These are phyloP conservation scores for Penicillium diatomitis DNA, from an alignment of 495 filamentous ascomycete species.

Conservation along the genomic window DNA sequence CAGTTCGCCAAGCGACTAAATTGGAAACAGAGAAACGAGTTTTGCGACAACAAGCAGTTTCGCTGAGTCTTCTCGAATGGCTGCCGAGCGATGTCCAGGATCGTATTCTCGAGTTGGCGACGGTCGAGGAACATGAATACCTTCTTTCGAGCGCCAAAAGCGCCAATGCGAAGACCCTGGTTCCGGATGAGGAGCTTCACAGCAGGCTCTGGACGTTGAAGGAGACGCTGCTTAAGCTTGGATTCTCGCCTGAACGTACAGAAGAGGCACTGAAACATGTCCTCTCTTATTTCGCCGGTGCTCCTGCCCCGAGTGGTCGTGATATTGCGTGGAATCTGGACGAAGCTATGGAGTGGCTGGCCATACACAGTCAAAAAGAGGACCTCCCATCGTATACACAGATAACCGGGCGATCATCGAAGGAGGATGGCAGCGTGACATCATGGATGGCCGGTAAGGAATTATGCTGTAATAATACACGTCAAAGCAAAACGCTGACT, in stretches of 20 bases:
- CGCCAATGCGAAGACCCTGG: slow-evolving; percentile 21
- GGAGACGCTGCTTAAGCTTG: slow-evolving; percentile 54
- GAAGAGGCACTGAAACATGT: slow-evolving; percentile 58
- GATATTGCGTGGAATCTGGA: slow-evolving; percentile 77
- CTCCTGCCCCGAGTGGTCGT: slow-evolving; percentile 40
- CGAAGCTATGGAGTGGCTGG: slow-evolving; percentile 80
- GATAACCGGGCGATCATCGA: slow-evolving; percentile 21
- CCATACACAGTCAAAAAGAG: slow-evolving; percentile 53
- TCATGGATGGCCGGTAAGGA: slow-evolving; percentile 40
- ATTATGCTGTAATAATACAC: slow-evolving; percentile 9
- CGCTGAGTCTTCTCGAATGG: slow-evolving; percentile 66
- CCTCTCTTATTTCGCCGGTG: slow-evolving; percentile 45
- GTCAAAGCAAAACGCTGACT: slow-evolving; percentile 19
- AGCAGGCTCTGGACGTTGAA: slow-evolving; percentile 74
- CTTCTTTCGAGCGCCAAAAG: slow-evolving; percentile 21
- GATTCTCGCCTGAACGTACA: slow-evolving; percentile 55
- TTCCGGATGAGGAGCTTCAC: slow-evolving; percentile 61
- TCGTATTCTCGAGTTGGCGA: slow-evolving; percentile 52
- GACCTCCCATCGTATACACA: slow-evolving; percentile 65
- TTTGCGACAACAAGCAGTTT: slow-evolving; percentile 62
- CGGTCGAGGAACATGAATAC: slow-evolving; percentile 31
- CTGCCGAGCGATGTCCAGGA: slow-evolving; percentile 71
- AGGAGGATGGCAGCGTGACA: slow-evolving; percentile 26
- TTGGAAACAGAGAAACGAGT: slow-evolving; percentile 72
- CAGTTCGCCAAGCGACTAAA: slow-evolving; percentile 56